These are phyloP conservation scores for Coelastrella sp. DNA, from an alignment of 139 green algal genomes.

Conservation along the genomic window DNA sequence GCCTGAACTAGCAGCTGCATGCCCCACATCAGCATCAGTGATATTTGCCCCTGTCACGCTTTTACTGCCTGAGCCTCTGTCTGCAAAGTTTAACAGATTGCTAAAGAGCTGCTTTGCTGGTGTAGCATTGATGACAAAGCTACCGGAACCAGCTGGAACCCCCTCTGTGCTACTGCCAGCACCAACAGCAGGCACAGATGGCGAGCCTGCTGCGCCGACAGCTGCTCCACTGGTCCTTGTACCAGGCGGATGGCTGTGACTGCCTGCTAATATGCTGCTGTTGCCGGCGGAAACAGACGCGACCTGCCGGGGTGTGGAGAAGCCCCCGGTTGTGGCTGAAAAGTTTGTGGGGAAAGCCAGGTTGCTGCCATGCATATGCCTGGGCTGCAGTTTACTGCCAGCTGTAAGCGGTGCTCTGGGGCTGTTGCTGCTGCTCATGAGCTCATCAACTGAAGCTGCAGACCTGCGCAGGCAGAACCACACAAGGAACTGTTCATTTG, in stretches of 20 bases:
- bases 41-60: neutral
- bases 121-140: neutral
- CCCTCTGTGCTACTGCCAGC: neutral
- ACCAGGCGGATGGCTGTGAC: neutral
- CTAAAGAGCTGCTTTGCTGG: slow-evolving; percentile 17
- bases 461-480: slow-evolving; percentile 8
- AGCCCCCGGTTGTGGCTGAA: neutral
- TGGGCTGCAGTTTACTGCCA: neutral
- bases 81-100: slow-evolving; percentile 15
- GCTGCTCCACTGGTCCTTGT: neutral
- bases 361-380: neutral
- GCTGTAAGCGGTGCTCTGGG: neutral
- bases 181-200: neutral
- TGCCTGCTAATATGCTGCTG: slow-evolving; percentile 14
- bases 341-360: no score
- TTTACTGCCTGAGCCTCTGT: neutral
- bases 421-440: neutral
- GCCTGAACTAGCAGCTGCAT: neutral
- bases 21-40: neutral
- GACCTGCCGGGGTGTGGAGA: neutral
- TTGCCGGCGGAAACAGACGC: neutral
- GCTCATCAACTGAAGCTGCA: slow-evolving; percentile 40
- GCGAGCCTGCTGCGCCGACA: neutral
- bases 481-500: no score
- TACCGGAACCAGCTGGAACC: neutral